Evolutionary conservation across 208 protist genomes (phyloP), one percentile per base, ranked within the genome.

Genomic region (Trypanosoma brucei): DNA sequence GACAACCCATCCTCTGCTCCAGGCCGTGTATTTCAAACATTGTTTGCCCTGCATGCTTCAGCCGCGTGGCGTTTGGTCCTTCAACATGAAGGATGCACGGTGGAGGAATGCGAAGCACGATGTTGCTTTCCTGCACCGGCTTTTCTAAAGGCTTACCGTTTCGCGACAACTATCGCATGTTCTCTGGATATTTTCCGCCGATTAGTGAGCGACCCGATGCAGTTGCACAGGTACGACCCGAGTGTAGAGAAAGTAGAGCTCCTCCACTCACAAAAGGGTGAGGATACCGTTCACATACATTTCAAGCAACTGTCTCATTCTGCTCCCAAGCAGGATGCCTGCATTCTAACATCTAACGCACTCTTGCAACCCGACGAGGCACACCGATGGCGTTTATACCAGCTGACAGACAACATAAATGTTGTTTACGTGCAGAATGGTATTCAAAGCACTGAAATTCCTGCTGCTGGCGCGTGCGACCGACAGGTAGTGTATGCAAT

Each of bases 401-500:
- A 38, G 33, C 37, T 30, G 1, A 35, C 31, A 22, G 13, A 37
- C 51, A n/a, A 35, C 3, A 36, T 7, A 2, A 45, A 36, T 30
- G 44, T 8, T 33, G 40, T 63, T 13, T 70, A 70, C 53, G 1
- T 70, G 2, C 57, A 70, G 36, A 70, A 70, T 45, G 40, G 55
- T 14, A 50, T 59, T 34, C 56, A 70, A 22, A 52, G 40, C 31
- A 63, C 42, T 44, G 14, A 58, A 13, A 39, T 30, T 3, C 65
- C 65, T 30, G 38, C 6, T 39, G 58, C 56, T n/a, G 39, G 57
- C 6, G 65, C 56, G 30, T 70, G 63, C 38, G 65, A 70, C 14
- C 56, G 65, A 31, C 57, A 70, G 40, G 6, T 59, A 5, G 67
- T 72, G 36, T 67, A 72, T 38, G 59, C 59, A 6, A 63, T 74